Evolutionary conservation across 176 grass and related monocot genomes (phyloP), one percentile per base, ranked within the genome.

Genomic region (Tuctoria greenei): DNA sequence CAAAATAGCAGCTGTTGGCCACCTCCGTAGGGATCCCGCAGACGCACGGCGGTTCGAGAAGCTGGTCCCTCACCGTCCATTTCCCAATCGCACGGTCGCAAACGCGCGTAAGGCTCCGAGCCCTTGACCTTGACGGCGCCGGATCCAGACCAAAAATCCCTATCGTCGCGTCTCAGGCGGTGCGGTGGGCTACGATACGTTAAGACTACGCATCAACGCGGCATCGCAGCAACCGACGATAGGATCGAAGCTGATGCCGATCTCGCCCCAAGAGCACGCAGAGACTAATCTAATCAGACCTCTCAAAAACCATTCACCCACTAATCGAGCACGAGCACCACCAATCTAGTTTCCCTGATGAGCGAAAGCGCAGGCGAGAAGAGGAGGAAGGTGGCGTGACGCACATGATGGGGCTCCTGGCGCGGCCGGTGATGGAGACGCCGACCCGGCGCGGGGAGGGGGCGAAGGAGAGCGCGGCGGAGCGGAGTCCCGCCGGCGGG

Each of bases 391-490:
- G 20, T 5, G 10, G 24, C 8, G 11, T 17, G 8, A 65, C 86
- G 68, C 21, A 88, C 81, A 84, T 66, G 81, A 88, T 8, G 64
- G 81, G 81, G 81, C 71, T 80, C 75, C 81, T 88, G 86, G 86
- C 45, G 56, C 80, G 86, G 69, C 54, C 80, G 80, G 80, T 45
- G 81, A 88, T 0, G 86, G 81, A 84, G 86, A 84, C 76, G 71
- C 39, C 18, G 81, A 84, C 34, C 7, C 76, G 57, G 71, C 86
- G 71, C 0, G 86, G 37, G 64, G 86, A 75, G 12, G 86, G 47
- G 12, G 64, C 76, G 71, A 49, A 59, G 57, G 76, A 54, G 65
- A 88, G 21, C 6, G 71, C 76, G 8, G 71, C 31, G 1, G 75
- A 11, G 16, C 71, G 85, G 74, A 83, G 0, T 69, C 68, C 20